A percentile compares a stretch with the other conserved stretches of the same genome.
phyloP scores from a whole-genome alignment of 768 basidiomycete genomes.

The Xanthoconium purpureum region DNA sequence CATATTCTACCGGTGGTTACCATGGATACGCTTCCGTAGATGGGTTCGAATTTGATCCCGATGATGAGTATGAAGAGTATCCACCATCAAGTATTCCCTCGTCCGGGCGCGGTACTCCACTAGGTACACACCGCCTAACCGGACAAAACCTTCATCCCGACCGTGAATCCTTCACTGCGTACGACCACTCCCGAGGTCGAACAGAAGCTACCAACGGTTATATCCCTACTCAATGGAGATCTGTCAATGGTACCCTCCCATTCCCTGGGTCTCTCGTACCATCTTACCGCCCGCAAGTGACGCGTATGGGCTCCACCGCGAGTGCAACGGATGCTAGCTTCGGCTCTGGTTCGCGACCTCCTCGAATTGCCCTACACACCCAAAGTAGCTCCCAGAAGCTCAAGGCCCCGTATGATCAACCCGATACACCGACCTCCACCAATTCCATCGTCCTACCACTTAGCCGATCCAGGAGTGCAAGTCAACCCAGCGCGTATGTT shows the following conservation, averaged over 20 bases:
- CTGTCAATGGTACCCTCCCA: slow-evolving; percentile 43
- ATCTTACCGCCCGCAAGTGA: slow-evolving; percentile 40
- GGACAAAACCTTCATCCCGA: slow-evolving; percentile 60
- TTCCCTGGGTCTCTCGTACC: slow-evolving; percentile 21
- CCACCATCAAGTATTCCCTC: slow-evolving; percentile 44
- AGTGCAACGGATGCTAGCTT: slow-evolving; percentile 42
- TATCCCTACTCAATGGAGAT: slow-evolving; percentile 63
- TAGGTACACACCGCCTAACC: slow-evolving; percentile 55
- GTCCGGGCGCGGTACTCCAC: slow-evolving; percentile 74
- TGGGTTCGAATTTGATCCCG: slow-evolving; percentile 70
- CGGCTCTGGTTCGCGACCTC: slow-evolving; percentile 40
- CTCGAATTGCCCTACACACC: slow-evolving; percentile 48
- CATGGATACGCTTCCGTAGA: slow-evolving; percentile 52
- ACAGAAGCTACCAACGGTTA: slow-evolving; percentile 68
- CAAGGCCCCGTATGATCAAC: slow-evolving; percentile 49
- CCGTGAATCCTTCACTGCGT: slow-evolving; percentile 44
- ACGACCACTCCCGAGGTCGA: slow-evolving; percentile 60
- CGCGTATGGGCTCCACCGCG: slow-evolving; percentile 46
- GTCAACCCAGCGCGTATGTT: slow-evolving; percentile 71
- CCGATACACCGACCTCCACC: slow-evolving; percentile 36
- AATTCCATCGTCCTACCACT: slow-evolving; percentile 32
- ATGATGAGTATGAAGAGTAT: slow-evolving; percentile 79
- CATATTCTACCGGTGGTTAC: slow-evolving; percentile 22
- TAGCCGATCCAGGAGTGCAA: slow-evolving; percentile 71
- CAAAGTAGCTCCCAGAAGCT: slow-evolving; percentile 71